Evolutionary conservation across 2,329 filamentous ascomycete genomes (phyloP).

Genomic region (Keithomyces neogunnii): DNA sequence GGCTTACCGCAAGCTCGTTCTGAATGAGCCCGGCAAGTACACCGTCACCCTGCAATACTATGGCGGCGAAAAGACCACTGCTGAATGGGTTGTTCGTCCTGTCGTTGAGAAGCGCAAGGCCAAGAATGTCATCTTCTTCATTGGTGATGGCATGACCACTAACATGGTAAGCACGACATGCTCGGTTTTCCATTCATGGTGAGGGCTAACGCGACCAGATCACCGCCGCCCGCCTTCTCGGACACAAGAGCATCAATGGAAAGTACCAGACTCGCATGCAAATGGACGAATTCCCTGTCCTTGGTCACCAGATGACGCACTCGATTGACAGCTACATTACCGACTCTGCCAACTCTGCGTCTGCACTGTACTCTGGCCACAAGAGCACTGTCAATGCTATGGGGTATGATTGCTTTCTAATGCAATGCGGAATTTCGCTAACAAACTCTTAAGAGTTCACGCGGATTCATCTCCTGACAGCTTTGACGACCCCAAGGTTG

Average conservation of each 20-base stretch:
- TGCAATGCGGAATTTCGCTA: neutral
- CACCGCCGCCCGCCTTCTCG: constrained; percentile 71
- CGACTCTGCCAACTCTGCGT: constrained; percentile 78
- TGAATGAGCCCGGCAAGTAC: constrained; percentile 75
- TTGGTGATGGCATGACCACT: constrained; percentile 66
- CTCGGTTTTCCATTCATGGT: constrained; percentile 7
- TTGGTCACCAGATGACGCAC: constrained; percentile 85
- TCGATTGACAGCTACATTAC: constrained; percentile 81
- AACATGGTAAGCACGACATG: constrained; percentile 47
- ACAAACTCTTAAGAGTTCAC: constrained; percentile 44
- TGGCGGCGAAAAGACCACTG: constrained; percentile 59
- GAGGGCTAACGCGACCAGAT: constrained; percentile 30
- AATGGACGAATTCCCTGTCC: constrained; percentile 76
- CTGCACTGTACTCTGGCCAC: constrained; percentile 73
- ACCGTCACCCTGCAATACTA: constrained; percentile 70
- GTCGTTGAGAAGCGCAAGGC: constrained; percentile 61
- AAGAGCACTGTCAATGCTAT: constrained; percentile 78
- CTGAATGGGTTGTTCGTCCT: constrained; percentile 70
- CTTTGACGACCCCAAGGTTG: constrained; percentile 80
- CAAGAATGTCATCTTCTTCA: constrained; percentile 81
- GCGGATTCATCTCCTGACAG: constrained; percentile 64
- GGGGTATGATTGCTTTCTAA: constrained; percentile 34
- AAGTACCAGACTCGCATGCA: constrained; percentile 69
- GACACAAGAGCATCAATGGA: constrained; percentile 75
- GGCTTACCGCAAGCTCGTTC: constrained; percentile 64